These are phyloP conservation scores for Yarrowia sp. DNA, from an alignment of 805 yeast species.

Conservation along the genomic window DNA sequence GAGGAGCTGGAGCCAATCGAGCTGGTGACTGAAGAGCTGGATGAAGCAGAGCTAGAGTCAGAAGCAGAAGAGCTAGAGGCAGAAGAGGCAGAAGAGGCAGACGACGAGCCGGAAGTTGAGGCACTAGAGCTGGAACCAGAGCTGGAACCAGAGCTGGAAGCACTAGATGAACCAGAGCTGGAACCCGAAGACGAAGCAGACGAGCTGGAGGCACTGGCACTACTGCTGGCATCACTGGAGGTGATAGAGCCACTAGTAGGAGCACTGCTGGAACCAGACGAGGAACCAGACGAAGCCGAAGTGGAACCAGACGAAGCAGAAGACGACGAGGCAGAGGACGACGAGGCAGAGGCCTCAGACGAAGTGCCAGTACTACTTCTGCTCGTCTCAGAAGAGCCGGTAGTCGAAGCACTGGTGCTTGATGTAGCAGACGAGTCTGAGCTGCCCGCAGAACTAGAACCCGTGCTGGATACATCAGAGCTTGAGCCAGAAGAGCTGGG, in stretches of 20 bases:
- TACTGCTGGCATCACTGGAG: not conserved
- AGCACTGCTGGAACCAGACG: too few species aligned
- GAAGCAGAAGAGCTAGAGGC: not conserved
- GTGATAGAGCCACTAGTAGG: not conserved
- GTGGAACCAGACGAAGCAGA: not conserved
- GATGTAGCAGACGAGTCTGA: conserved; percentile 2
- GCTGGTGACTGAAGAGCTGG: conserved; percentile 3
- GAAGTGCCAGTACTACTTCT: not conserved
- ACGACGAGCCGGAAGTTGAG: not conserved
- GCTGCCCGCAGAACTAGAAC: conserved; percentile 5
- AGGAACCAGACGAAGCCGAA: not conserved
- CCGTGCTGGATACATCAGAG: conserved; percentile 8
- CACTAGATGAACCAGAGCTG: not conserved
- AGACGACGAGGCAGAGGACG: not conserved
- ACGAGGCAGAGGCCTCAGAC: not conserved
- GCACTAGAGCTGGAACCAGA: not conserved
- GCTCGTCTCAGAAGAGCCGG: not conserved
- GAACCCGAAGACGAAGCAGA: not conserved
- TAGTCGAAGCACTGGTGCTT: not conserved
- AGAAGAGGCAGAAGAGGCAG: not conserved
- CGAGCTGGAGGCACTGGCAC: not conserved
- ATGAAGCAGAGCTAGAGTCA: not conserved
- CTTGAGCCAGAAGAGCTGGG: not conserved
- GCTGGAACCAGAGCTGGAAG: not conserved
- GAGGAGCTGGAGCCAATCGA: not conserved